These are phyloP conservation scores for Colletotrichum echinochloae DNA, from an alignment of 2,329 filamentous ascomycete genomes.

Conservation along the genomic window DNA sequence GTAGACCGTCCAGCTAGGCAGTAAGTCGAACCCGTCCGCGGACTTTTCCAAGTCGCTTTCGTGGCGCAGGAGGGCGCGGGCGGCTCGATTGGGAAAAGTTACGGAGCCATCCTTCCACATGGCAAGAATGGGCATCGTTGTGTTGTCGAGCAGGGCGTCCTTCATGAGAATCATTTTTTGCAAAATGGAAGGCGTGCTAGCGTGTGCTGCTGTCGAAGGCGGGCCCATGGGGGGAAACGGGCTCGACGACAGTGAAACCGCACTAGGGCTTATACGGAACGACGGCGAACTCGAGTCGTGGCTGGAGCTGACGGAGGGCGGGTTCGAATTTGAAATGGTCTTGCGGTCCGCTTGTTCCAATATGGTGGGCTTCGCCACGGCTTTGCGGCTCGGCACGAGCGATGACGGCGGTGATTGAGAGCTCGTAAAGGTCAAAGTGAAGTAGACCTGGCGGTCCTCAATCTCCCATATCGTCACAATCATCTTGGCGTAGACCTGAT, in stretches of 20 bases:
- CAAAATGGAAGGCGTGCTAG: slow-evolving; percentile 72
- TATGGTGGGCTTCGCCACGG: slow-evolving; percentile 53
- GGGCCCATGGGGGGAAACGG: slow-evolving; percentile 77
- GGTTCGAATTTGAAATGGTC: slow-evolving; percentile 57
- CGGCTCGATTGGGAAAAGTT: slow-evolving; percentile 78
- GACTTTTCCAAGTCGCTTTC: slow-evolving; percentile 55
- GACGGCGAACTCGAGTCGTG: slow-evolving; percentile 61
- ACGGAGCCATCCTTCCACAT: slow-evolving; percentile 86
- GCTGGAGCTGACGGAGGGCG: slow-evolving; percentile 61
- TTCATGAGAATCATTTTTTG: slow-evolving; percentile 82
- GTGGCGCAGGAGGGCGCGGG: slow-evolving; percentile 62
- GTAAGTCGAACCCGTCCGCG: slow-evolving; percentile 65
- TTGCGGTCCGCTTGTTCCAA: slow-evolving; percentile 61
- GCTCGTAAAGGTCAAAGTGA: slow-evolving; percentile 80
- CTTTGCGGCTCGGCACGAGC: slow-evolving; percentile 51
- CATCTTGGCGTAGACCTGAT: slow-evolving; percentile 74
- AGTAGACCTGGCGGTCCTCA: slow-evolving; percentile 76
- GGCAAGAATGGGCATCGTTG: slow-evolving; percentile 78
- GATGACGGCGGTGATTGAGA: slow-evolving; percentile 57
- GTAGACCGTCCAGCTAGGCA: slow-evolving; percentile 72
- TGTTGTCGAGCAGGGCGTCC: slow-evolving; percentile 80
- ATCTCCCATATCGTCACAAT: slow-evolving; percentile 80
- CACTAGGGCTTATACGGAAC: slow-evolving; percentile 62
- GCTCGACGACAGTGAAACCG: slow-evolving; percentile 64
- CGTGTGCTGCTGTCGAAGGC: slow-evolving; percentile 66